Base-by-base conservation (phyloP, 208 protist species). In the Wallacemonas sp. region DNA sequence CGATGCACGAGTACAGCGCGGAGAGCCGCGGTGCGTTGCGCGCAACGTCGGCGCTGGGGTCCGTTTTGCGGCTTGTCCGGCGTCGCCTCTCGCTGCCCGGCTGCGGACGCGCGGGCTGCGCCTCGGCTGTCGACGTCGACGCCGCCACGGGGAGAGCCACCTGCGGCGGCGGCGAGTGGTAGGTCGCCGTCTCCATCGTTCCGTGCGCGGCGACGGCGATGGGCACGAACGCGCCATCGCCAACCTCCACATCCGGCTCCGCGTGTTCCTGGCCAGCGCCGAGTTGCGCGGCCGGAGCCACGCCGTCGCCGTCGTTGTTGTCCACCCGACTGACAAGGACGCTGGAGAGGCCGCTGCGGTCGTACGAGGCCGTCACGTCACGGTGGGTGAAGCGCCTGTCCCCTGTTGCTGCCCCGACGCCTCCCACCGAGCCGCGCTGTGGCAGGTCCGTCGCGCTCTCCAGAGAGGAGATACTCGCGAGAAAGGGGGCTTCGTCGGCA, bases 161-260 rank as follows among this genome's bases (percentile, higher is more conserved):
- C 36, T 6, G 9, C 9, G 36, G 6, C 36, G 36, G 24, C n/a
- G 56, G 67, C 1, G 67, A 67, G 62, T 69, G 57, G 29, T 69
- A 68, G n/a, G 65, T 73, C 14, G 66, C 72, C 1, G 72, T 78
- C 39, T 61, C 44, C 33, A 61, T 29, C 2, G 52, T 47, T 0
- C 33, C 41, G 1, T 43, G 65, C 27, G 72, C 65, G 2, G 19
- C 65, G 14, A 30, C 24, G 23, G 44, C 30, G 6, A 44, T 52
- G 5, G 44, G 3, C 30, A 49, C 8, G 19, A 58, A 58, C 52
- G 14, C 36, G 36, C n/a, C n/a, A n/a, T n/a, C n/a, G n/a, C n/a
- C n/a, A n/a, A n/a, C n/a, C n/a, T n/a, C n/a, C n/a, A 41, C 36
- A 41, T 41, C 29, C 4, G 5, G 14, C 52, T 58, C 29, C 52